Percentiles rank a stretch among this genome's conserved stretches.
Evolutionary conservation across 2,329 filamentous ascomycete genomes (phyloP).

Genomic region (Diaporthe sp.): DNA sequence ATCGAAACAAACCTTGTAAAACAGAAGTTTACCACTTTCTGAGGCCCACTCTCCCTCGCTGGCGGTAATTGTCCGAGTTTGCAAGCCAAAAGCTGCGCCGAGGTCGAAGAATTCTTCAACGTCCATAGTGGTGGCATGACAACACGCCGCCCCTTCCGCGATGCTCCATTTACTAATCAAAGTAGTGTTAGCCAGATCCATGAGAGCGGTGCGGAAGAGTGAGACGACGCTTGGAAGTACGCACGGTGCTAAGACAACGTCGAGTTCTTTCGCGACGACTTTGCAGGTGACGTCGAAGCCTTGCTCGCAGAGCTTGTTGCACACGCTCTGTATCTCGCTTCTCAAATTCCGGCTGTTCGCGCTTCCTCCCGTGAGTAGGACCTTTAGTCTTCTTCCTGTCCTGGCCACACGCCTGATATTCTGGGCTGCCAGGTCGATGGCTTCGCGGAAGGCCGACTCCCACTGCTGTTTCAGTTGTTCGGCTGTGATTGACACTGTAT

Average conservation of each 20-base stretch:
- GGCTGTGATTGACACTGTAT: not conserved
- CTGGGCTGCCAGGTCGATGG: not conserved
- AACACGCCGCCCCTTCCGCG: slow-evolving; percentile 5
- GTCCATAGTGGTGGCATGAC: slow-evolving; percentile 20
- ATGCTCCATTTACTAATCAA: not conserved
- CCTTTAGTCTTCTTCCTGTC: not conserved
- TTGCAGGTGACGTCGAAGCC: not conserved
- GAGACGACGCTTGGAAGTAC: not conserved
- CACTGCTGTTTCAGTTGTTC: not conserved
- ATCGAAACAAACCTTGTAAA: slow-evolving; percentile 1
- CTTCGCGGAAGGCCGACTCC: slow-evolving; percentile 18
- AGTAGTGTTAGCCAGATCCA: not conserved
- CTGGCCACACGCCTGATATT: not conserved
- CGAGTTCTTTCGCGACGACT: not conserved
- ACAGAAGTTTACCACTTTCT: not conserved
- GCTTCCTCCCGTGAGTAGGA: slow-evolving; percentile 13
- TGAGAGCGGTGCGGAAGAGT: too few relatives aligned
- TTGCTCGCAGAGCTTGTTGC: not conserved
- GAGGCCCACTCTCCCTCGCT: not conserved
- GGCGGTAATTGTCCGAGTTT: not conserved
- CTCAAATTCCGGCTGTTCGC: not conserved
- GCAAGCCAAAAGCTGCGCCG: slow-evolving; percentile 11
- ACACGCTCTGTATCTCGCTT: not conserved
- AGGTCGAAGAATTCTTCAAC: slow-evolving; percentile 22
- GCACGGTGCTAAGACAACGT: not conserved